Evolutionary conservation across 352 stramenopile species (phyloP), one percentile per base, ranked within the genome.

Genomic region (Phytophthora sp.): DNA sequence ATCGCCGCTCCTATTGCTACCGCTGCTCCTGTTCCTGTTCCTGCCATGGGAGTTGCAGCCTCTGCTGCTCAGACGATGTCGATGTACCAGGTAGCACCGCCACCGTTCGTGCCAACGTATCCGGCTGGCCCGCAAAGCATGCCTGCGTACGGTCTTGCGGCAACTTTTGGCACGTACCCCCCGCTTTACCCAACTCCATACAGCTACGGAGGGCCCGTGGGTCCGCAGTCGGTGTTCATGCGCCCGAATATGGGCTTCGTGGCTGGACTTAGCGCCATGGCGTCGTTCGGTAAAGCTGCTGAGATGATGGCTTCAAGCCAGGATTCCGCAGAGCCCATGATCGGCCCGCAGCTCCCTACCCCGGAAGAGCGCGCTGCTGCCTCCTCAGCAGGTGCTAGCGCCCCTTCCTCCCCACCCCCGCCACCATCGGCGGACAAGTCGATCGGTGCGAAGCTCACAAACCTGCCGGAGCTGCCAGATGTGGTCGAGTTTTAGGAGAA

Each of bases 401-500:
- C 64, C 18, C 63, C 65, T 63, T 58, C 58, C 29, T 35, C 52
- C 3, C 53, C 66, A 15, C 63, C 55, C 2, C 55, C 57, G 8
- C 57, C 66, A 3, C 52, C 57, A 16, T 63, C 59, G 12, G 20
- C 35, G 7, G 35, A 21, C 44, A 58, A 54, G 26, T 61, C 66
- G 15, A 39, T 21, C 29, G 26, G 47, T 1, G 27, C 39, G 16
- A 72, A 72, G 47, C 51, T 80, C 44, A 65, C 27, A 18, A 77
- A 79, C 39, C 45, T 87, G 30, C 76, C 79, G 16, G 79, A 87
- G 20, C 58, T 87, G 13, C 79, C 79, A n/a, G 79, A 87, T 38
- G 76, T 87, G 58, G 46, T 80, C 20, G 74, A 77, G 68, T 82
- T 82, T 69, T 82, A 78, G 56, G 54, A 69, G 35, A 61, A 13